Evolutionary conservation across 495 filamentous ascomycete genomes (phyloP).

Genomic region (Durotheca rogersii): DNA sequence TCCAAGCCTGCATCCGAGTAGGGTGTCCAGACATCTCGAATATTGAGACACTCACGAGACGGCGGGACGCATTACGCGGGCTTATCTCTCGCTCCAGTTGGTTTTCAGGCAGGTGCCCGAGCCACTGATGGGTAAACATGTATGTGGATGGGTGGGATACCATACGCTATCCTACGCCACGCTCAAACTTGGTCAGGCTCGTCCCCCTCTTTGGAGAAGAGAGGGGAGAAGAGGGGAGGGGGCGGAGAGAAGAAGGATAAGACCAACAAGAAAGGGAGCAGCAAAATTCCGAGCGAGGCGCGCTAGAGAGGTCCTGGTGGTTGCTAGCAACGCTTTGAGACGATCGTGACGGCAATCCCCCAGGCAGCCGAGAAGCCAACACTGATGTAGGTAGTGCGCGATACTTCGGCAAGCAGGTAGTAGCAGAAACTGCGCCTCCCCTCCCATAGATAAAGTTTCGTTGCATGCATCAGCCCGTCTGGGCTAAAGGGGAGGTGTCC

Average conservation of each 20-base stretch:
- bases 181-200: conserved; percentile 13
- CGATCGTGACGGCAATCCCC: neutral
- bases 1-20: neutral
- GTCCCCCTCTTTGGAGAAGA: conserved; percentile 13
- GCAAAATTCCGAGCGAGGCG: too few relatives aligned
- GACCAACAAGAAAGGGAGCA: too few relatives aligned
- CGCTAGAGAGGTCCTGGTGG: too few relatives aligned
- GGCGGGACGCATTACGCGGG: conserved; percentile 2
- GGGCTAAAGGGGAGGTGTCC: conserved; percentile 5
- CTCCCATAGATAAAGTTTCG: conserved; percentile 18
- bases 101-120: conserved; percentile 9
- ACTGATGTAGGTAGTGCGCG: too few relatives aligned
- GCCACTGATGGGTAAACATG: too few relatives aligned
- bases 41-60: conserved; percentile 8
- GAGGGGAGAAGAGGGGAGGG: conserved; percentile 9
- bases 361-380: conserved; percentile 1
- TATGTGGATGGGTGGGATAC: conserved; percentile 14
- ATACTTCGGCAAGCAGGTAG: conserved; percentile 16
- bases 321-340: too few relatives aligned
- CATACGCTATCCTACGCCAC: conserved; percentile 7
- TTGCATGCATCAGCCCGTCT: conserved; percentile 23
- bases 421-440: too few relatives aligned
- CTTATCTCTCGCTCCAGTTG: conserved; percentile 22
- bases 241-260: too few relatives aligned
- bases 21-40: conserved; percentile 9